A percentile compares a stretch with the other conserved stretches of the same genome.
phyloP scores from a whole-genome alignment of 2,329 filamentous ascomycete species.

The Arthrobotrys sphaeroides region DNA sequence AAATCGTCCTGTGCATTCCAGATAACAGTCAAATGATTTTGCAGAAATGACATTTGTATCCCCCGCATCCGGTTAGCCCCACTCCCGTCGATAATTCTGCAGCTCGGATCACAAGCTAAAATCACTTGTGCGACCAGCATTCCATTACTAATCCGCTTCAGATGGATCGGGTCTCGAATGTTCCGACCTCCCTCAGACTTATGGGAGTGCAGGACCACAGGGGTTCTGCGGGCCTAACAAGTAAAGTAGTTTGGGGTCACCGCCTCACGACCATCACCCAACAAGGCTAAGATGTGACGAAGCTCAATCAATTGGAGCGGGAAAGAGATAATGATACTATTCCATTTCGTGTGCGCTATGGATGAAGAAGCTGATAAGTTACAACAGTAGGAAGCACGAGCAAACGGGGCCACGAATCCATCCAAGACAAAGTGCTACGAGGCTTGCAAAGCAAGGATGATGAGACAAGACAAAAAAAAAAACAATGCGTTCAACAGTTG shows the following conservation, averaged over 20 bases:
- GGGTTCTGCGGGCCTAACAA: not conserved
- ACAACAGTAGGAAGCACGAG: not conserved
- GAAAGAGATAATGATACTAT: not conserved
- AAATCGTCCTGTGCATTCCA: not conserved
- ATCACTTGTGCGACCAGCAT: not conserved
- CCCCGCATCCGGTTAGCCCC: not conserved
- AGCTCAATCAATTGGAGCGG: too few relatives aligned
- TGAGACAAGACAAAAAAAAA: not conserved
- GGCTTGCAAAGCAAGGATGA: slow-evolving; percentile 5
- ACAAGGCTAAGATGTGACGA: slow-evolving; percentile 1
- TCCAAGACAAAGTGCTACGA: slow-evolving; percentile 9
- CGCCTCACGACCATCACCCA: not conserved
- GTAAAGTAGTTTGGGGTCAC: too few relatives aligned
- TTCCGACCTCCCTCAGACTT: too few relatives aligned
- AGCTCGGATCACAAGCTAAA: not conserved
- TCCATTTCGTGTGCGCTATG: not conserved
- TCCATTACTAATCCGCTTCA: not conserved
- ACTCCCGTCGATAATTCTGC: not conserved
- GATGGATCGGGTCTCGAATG: not conserved
- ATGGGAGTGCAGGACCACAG: not conserved
- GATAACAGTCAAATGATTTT: not conserved
- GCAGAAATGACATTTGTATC: too few relatives aligned
- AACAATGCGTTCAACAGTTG: not conserved
- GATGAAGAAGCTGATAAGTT: not conserved
- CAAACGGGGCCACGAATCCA: not conserved